Percentiles rank a stretch among this genome's conserved stretches.
Evolutionary conservation across 2,329 filamentous ascomycete species (phyloP).

Genomic region (Exophiala sideris): DNA sequence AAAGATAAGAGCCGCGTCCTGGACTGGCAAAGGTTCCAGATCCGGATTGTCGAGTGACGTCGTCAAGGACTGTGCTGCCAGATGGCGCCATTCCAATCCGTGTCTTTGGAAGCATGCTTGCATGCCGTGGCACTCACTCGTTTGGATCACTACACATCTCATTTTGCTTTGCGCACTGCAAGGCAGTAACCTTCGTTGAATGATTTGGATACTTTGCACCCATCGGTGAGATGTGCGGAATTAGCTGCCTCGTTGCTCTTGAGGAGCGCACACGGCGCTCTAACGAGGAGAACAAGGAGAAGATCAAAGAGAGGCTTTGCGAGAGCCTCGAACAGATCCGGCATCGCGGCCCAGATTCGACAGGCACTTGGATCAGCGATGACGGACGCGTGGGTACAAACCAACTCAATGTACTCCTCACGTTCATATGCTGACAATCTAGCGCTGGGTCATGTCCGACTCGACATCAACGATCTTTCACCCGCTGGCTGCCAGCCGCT

Average conservation of each 20-base stretch:
- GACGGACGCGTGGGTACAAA: conserved; percentile 33
- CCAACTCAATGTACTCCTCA: conserved; percentile 33
- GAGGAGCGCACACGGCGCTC: conserved; percentile 1
- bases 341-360: conserved; percentile 47
- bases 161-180: too few species aligned
- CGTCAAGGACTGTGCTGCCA: too few species aligned
- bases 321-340: conserved; percentile 39
- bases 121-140: too few species aligned
- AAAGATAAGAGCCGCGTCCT: too few species aligned
- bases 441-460: conserved; percentile 50
- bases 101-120: too few species aligned
- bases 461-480: conserved; percentile 54
- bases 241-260: conserved; percentile 12
- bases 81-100: too few species aligned
- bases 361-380: conserved; percentile 46
- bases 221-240: conserved; percentile 8
- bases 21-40: too few species aligned
- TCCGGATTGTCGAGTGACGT: too few species aligned
- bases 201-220: too few species aligned
- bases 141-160: too few species aligned
- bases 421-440: conserved; percentile 7
- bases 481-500: conserved; percentile 49
- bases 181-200: too few species aligned
- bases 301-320: conserved; percentile 23
- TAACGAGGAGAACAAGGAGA: conserved; percentile 1